Evolutionary conservation across 2,329 filamentous ascomycete species (phyloP).

Genomic region (Xylaria sp.): DNA sequence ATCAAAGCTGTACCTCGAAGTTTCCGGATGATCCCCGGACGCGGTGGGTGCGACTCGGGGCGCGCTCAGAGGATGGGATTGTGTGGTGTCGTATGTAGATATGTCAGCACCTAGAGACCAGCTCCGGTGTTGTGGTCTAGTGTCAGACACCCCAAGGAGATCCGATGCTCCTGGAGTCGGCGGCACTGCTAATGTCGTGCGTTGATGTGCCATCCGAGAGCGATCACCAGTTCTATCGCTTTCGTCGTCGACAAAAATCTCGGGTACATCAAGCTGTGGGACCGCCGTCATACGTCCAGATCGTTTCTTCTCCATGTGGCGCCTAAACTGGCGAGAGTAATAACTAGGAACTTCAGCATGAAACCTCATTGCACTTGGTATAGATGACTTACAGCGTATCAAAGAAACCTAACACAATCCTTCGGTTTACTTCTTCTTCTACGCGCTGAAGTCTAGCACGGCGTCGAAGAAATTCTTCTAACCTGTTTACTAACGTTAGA

Average conservation of each 20-base stretch:
- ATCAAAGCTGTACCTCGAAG: slow-evolving; percentile 68
- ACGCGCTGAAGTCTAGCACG: slow-evolving; percentile 91
- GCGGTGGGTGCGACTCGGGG: slow-evolving; percentile 59
- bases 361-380: not conserved
- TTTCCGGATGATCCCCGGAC: slow-evolving; percentile 56
- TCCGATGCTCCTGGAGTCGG: slow-evolving; percentile 39
- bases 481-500: slow-evolving; percentile 56
- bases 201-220: slow-evolving; percentile 40
- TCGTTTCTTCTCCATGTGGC: slow-evolving; percentile 75
- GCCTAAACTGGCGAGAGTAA: slow-evolving; percentile 85
- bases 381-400: slow-evolving; percentile 75
- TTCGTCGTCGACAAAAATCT: slow-evolving; percentile 89
- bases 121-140: slow-evolving; percentile 52
- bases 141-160: slow-evolving; percentile 52
- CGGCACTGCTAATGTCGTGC: slow-evolving; percentile 46
- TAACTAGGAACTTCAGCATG: slow-evolving; percentile 60
- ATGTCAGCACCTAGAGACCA: slow-evolving; percentile 59
- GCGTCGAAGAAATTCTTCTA: slow-evolving; percentile 94
- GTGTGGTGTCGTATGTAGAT: slow-evolving; percentile 55
- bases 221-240: slow-evolving; percentile 56
- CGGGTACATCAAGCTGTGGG: slow-evolving; percentile 84
- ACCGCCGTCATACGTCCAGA: slow-evolving; percentile 79
- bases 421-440: slow-evolving; percentile 90
- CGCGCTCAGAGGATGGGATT: slow-evolving; percentile 63
- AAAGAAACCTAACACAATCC: slow-evolving; percentile 93